Evolutionary conservation across 176 grass and related monocot species (phyloP).

Genomic region (Carex pumila): DNA sequence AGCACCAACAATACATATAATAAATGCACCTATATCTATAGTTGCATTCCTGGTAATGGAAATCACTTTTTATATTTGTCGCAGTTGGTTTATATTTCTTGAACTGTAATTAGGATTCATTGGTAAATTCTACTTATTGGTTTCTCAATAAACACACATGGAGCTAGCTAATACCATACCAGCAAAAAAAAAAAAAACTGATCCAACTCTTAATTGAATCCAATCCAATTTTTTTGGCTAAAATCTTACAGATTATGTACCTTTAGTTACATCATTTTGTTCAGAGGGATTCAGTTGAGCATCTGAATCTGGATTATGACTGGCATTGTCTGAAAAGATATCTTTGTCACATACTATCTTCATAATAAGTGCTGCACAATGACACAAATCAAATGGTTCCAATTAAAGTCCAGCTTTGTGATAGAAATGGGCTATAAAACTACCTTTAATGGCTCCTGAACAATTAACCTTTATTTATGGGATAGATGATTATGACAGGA

Average conservation of each 20-base stretch:
- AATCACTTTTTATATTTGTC: not conserved
- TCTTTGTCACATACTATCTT: not conserved
- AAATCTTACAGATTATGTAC: not conserved
- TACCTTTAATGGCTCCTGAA: not conserved
- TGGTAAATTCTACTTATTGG: not conserved
- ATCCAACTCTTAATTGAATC: not conserved
- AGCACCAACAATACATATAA: not conserved
- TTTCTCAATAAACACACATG: not conserved
- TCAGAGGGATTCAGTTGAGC: not conserved
- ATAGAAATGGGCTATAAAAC: not conserved
- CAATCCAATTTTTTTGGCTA: not conserved
- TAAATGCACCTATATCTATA: not conserved
- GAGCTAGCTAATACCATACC: not conserved
- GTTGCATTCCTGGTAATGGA: not conserved
- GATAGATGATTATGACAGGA: not conserved
- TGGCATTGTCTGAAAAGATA: not conserved
- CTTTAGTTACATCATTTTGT: constrained; percentile 1
- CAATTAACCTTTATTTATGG: not conserved
- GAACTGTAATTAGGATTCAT: not conserved
- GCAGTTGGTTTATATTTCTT: not conserved
- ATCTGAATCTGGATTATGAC: not conserved
- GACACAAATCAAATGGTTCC: not conserved
- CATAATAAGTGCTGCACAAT: constrained; percentile 16
- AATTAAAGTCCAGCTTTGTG: not conserved
- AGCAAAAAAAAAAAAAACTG: not conserved